These are phyloP conservation scores for Piloderma croceum DNA, from an alignment of 768 basidiomycete species.

Conservation along the genomic window DNA sequence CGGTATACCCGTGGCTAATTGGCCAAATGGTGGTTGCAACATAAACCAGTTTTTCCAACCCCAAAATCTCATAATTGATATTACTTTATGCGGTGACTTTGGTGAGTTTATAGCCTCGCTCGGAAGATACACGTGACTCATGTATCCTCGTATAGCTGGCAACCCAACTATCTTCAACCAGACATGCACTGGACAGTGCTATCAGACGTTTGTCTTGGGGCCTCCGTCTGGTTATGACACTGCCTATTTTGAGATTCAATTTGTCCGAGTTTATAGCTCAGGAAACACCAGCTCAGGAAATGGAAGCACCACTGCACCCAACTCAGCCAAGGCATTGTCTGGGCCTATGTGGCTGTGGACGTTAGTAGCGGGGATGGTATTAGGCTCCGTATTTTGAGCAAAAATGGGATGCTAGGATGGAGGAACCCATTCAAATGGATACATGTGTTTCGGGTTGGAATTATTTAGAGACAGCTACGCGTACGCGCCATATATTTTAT, in stretches of 20 bases:
- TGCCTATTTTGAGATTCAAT: slow-evolving; percentile 70
- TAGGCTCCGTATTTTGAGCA: too few species aligned
- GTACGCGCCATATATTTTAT: too few species aligned
- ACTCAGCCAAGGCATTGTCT: too few species aligned
- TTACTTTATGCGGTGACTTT: slow-evolving; percentile 60
- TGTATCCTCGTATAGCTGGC: slow-evolving; percentile 40
- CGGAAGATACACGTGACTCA: too few species aligned
- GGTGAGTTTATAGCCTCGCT: slow-evolving; percentile 23
- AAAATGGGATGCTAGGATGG: too few species aligned
- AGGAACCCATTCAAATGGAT: too few species aligned
- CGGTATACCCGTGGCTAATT: slow-evolving; percentile 67
- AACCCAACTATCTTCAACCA: slow-evolving; percentile 44
- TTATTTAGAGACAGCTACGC: too few species aligned
- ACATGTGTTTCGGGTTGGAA: too few species aligned
- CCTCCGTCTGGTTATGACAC: slow-evolving; percentile 53
- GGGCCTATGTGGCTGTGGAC: too few species aligned
- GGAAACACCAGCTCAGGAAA: too few species aligned
- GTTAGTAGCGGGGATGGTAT: too few species aligned
- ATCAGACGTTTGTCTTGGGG: slow-evolving; percentile 65
- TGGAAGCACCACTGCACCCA: too few species aligned
- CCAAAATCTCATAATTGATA: slow-evolving; percentile 68
- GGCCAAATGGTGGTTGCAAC: slow-evolving; percentile 52
- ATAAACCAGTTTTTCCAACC: slow-evolving; percentile 50
- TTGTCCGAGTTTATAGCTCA: slow-evolving; percentile 48
- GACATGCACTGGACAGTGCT: slow-evolving; percentile 64